Percentiles rank a stretch among this genome's conserved stretches.
phyloP scores from a whole-genome alignment of 495 filamentous ascomycete species.

The Hypoxylon crocopeplum region DNA sequence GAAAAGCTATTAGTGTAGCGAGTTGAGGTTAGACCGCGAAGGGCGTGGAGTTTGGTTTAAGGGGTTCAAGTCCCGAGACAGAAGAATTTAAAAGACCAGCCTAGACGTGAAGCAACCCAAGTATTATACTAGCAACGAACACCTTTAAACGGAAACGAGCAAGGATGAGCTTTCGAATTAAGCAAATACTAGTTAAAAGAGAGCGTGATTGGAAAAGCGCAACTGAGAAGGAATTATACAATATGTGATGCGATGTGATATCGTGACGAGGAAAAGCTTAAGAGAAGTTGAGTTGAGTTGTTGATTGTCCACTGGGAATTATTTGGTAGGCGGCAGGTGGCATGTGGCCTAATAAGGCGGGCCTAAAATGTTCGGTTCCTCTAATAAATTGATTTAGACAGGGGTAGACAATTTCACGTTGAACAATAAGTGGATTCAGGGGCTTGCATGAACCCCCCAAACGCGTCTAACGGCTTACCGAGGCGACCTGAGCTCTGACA shows the following conservation, averaged over 20 bases:
- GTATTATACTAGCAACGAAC: not conserved
- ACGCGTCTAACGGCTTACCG: slow-evolving; percentile 34
- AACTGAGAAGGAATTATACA: not conserved
- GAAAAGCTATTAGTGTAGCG: not conserved
- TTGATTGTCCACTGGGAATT: not conserved
- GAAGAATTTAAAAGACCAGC: slow-evolving; percentile 5
- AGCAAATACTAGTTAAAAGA: slow-evolving; percentile 8
- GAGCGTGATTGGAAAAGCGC: slow-evolving; percentile 7
- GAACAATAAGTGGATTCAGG: slow-evolving; percentile 28
- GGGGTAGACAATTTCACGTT: slow-evolving; percentile 20
- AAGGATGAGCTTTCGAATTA: slow-evolving; percentile 1
- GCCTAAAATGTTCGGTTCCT: slow-evolving; percentile 24
- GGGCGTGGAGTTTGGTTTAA: not conserved
- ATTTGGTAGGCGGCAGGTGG: not conserved
- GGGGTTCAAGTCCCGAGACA: slow-evolving; percentile 23
- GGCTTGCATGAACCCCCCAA: slow-evolving; percentile 34
- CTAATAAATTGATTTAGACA: slow-evolving; percentile 35
- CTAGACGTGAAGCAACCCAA: no score
- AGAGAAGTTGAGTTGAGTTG: no score
- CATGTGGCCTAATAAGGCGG: slow-evolving; percentile 35
- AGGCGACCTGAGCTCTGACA: slow-evolving; percentile 27
- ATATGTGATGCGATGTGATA: slow-evolving; percentile 1
- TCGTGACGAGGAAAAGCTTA: slow-evolving; percentile 3
- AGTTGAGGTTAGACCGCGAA: not conserved
- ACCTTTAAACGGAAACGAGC: not conserved